Evolutionary conservation across 345 rosid genomes (phyloP).

Genomic region (Ceriops zippeliana): DNA sequence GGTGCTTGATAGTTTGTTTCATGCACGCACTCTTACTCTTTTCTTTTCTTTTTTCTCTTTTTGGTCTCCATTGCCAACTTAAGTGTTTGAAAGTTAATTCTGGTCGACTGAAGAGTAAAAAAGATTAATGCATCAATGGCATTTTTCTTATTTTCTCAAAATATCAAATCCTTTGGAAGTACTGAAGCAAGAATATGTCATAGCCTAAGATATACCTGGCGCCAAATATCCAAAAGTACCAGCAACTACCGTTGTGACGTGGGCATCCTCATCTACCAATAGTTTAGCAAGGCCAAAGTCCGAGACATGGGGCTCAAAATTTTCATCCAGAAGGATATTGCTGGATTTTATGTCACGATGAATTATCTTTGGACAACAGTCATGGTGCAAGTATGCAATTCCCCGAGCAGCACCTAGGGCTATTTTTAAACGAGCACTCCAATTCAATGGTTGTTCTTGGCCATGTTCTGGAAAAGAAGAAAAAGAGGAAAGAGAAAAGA

Average conservation of each 20-base stretch:
- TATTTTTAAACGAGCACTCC: slow-evolving; percentile 67
- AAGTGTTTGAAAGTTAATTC: too few species aligned
- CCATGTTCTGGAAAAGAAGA: slow-evolving; percentile 19
- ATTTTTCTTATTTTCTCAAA: too few species aligned
- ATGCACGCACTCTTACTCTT: too few species aligned
- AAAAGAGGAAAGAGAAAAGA: background rate
- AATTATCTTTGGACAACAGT: slow-evolving; percentile 77
- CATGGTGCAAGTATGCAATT: slow-evolving; percentile 84
- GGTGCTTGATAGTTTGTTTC: too few species aligned
- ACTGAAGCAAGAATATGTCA: background rate
- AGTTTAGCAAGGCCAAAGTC: slow-evolving; percentile 98
- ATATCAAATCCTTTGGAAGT: too few species aligned
- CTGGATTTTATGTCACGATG: slow-evolving; percentile 95
- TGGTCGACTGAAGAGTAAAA: too few species aligned
- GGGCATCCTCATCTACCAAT: slow-evolving; percentile 86
- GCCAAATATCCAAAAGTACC: slow-evolving; percentile 98
- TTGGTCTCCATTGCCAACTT: too few species aligned
- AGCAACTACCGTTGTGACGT: slow-evolving; percentile 91
- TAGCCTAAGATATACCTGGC: slow-evolving; percentile 52
- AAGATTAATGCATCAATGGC: too few species aligned
- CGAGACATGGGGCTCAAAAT: slow-evolving; percentile 80
- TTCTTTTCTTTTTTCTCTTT: too few species aligned
- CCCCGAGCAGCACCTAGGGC: slow-evolving; percentile 90
- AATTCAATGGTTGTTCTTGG: slow-evolving; percentile 49
- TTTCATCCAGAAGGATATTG: slow-evolving; percentile 86